A percentile compares a stretch with the other conserved stretches of the same genome.
These are phyloP conservation scores for Saraca asoca DNA, from an alignment of 331 rosid species.

Conservation along the genomic window DNA sequence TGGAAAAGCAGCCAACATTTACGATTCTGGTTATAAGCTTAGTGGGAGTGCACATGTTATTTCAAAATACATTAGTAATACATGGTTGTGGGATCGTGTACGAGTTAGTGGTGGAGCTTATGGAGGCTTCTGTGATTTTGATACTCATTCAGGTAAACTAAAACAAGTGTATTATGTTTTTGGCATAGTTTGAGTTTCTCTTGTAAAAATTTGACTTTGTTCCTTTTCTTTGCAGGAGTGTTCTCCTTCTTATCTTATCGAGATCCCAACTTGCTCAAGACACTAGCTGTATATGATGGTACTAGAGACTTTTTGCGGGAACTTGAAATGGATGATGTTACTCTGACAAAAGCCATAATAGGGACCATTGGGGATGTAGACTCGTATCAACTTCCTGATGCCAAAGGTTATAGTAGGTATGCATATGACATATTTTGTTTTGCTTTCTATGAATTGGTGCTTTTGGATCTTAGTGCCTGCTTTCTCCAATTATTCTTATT, in stretches of 20 bases:
- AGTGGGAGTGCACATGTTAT: constrained; percentile 90
- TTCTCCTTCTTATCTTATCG: constrained; percentile 95
- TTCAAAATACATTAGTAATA: constrained; percentile 79
- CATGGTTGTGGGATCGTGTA: constrained; percentile 99
- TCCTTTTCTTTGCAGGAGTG: constrained; percentile 56
- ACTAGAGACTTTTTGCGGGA: constrained; percentile 78
- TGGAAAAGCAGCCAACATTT: constrained; percentile 88
- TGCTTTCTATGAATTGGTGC: background rate
- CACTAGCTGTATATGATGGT: constrained; percentile 90
- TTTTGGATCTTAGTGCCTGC: background rate
- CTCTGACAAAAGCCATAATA: constrained; percentile 84
- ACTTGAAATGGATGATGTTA: constrained; percentile 69
- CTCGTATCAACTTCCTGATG: constrained; percentile 96
- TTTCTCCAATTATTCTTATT: constrained; percentile 11
- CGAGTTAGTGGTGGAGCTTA: constrained; percentile 99
- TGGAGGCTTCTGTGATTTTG: constrained; percentile 93
- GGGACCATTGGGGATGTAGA: constrained; percentile 98
- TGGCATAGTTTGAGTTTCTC: constrained; percentile 14
- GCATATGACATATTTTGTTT: constrained; percentile 30
- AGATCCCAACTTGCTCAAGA: constrained; percentile 92
- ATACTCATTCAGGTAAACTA: constrained; percentile 79
- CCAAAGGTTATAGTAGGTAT: constrained; percentile 97
- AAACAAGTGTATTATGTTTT: constrained; percentile 9
- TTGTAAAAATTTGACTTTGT: constrained; percentile 36
- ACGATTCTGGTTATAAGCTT: constrained; percentile 76